phyloP scores from a whole-genome alignment of 305 asterid genomes.

The Rubia tinctorum region DNA sequence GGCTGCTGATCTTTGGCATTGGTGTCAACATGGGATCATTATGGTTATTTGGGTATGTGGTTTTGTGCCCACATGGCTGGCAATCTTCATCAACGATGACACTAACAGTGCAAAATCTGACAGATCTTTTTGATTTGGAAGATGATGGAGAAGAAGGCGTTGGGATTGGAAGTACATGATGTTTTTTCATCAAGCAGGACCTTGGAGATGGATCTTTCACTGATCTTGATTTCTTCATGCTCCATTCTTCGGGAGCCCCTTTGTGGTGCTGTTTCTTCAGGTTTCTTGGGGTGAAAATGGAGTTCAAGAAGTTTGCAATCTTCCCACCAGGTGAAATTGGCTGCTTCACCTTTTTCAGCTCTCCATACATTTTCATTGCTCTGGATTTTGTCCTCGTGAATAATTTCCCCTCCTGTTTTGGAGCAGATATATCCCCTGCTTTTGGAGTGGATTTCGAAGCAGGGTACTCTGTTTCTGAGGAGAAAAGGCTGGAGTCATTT shows the following conservation, averaged over 20 bases:
- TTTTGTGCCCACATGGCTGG: conserved; percentile 44
- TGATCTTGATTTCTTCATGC: conserved; percentile 66
- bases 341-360: conserved; percentile 68
- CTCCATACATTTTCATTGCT: conserved; percentile 67
- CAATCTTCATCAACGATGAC: conserved; percentile 49
- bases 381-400: conserved; percentile 53
- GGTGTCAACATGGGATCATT: conserved; percentile 22
- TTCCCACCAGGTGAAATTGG: conserved; percentile 84
- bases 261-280: conserved; percentile 41
- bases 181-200: conserved; percentile 52
- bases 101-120: conserved; percentile 67
- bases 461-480: conserved; percentile 54
- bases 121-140: conserved; percentile 63
- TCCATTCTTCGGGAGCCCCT: conserved; percentile 40
- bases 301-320: conserved; percentile 62
- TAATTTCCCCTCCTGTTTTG: conserved; percentile 37
- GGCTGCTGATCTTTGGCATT: conserved; percentile 34
- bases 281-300: conserved; percentile 72
- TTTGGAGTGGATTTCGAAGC: conserved; percentile 42
- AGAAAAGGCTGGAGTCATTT: conserved; percentile 54
- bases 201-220: conserved; percentile 50
- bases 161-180: conserved; percentile 30
- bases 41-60: conserved; percentile 19
- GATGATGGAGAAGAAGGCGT: conserved; percentile 36
- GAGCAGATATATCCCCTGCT: conserved; percentile 13